phyloP scores from a whole-genome alignment of 768 basidiomycete genomes.

The Lactarius akahatsu region DNA sequence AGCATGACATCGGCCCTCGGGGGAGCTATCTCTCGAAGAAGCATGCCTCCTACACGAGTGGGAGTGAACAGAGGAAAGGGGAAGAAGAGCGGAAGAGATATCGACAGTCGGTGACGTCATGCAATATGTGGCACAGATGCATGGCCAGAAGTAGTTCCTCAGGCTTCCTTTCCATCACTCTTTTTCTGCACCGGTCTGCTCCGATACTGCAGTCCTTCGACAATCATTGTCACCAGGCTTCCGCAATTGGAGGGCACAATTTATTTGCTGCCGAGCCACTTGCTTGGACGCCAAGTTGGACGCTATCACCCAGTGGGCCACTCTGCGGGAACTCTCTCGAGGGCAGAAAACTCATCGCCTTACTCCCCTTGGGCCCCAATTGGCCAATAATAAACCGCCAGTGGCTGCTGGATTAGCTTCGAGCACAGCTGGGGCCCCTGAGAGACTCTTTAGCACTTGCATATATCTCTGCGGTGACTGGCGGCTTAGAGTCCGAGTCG shows the following conservation, averaged over 20 bases:
- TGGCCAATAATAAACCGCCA: neutral
- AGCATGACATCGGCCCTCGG: neutral
- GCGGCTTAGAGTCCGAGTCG: neutral
- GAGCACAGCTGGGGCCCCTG: neutral
- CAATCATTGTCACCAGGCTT: no score
- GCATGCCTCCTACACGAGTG: neutral
- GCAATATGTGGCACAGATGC: neutral
- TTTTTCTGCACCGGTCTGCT: neutral
- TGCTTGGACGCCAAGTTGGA: no score
- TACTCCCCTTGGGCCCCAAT: neutral
- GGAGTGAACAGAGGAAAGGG: neutral
- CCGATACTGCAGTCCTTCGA: neutral
- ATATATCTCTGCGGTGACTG: neutral
- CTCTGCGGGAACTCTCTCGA: neutral
- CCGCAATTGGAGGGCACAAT: neutral
- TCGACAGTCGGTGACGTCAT: neutral
- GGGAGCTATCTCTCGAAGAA: neutral
- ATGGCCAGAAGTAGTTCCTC: neutral
- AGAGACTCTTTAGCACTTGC: neutral
- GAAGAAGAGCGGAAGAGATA: neutral
- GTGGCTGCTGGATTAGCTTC: neutral
- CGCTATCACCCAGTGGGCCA: neutral
- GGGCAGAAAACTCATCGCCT: neutral
- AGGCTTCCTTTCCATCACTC: neutral
- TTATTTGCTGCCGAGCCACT: neutral